A percentile compares a stretch with the other conserved stretches of the same genome.
These are phyloP conservation scores for Acmispon strigosus DNA, from an alignment of 306 rosid species.

Conservation along the genomic window DNA sequence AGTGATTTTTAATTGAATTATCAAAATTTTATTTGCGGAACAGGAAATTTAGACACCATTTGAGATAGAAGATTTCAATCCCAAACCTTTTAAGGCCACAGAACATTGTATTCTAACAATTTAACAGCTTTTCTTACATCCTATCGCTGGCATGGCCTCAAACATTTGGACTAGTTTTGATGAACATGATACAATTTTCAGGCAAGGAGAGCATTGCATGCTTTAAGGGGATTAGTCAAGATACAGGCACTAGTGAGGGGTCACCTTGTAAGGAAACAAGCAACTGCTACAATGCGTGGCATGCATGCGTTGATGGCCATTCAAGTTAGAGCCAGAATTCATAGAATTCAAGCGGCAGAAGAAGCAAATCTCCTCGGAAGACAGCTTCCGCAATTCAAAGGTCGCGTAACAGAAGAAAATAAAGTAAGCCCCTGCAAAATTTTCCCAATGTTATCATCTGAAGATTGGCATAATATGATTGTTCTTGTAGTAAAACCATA, in stretches of 20 bases:
- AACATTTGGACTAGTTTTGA: not conserved
- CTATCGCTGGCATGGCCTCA: not conserved
- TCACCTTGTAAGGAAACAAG: slow-evolving; percentile 81
- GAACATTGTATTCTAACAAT: not conserved
- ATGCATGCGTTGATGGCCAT: slow-evolving; percentile 89
- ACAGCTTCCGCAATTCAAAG: slow-evolving; percentile 14
- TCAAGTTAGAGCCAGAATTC: slow-evolving; percentile 80
- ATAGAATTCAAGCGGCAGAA: slow-evolving; percentile 57
- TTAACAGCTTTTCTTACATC: not conserved
- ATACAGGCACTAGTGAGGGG: slow-evolving; percentile 90
- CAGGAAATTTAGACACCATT: too few relatives aligned
- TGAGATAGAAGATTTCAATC: too few relatives aligned
- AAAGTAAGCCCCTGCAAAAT: slow-evolving; percentile 30
- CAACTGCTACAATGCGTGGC: slow-evolving; percentile 53
- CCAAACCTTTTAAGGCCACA: not conserved
- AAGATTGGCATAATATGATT: not conserved
- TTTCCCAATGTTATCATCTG: not conserved
- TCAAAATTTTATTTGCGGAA: too few relatives aligned
- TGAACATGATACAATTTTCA: slow-evolving; percentile 23
- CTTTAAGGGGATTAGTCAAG: slow-evolving; percentile 82
- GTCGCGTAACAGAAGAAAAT: slow-evolving; percentile 8
- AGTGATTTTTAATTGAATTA: too few relatives aligned
- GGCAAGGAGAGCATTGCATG: slow-evolving; percentile 91
- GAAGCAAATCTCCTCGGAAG: slow-evolving; percentile 31
- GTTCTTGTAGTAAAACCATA: not conserved